Percentiles rank a stretch among this genome's conserved stretches.
Conservation (phyloP, 1,284 basidiomycete species). For the Neonothopanus nambi region DNA sequence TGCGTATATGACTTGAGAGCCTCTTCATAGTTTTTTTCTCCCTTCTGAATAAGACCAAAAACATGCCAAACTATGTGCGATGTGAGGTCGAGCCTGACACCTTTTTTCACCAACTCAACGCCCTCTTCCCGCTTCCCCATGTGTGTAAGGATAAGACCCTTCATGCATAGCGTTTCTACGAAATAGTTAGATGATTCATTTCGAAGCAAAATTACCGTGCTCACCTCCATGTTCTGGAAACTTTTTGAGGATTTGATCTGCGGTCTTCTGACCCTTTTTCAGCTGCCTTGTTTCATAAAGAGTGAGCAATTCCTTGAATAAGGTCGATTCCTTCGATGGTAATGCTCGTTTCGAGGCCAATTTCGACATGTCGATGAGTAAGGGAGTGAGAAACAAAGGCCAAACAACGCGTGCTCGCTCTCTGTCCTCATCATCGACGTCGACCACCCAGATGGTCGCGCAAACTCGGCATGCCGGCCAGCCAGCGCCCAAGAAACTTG, state of each 20-base stretch:
- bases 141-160: conserved; percentile 85
- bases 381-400: background rate
- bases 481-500: conserved; percentile 59
- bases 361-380: conserved; percentile 34
- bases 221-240: conserved; percentile 93
- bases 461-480: conserved; percentile 62
- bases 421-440: conserved; percentile 17
- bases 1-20: conserved; percentile 83
- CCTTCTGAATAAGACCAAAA: conserved; percentile 90
- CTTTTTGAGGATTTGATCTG: conserved; percentile 95
- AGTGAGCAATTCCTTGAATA: conserved; percentile 90
- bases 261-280: conserved; percentile 89
- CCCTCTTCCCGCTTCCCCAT: conserved; percentile 86
- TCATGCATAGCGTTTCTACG: conserved; percentile 91
- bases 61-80: conserved; percentile 99
- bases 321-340: conserved; percentile 80
- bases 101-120: conserved; percentile 84
- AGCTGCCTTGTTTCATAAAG: conserved; percentile 91
- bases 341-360: conserved; percentile 40
- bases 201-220: conserved; percentile 20
- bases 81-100: conserved; percentile 84
- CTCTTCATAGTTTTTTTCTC: conserved; percentile 89
- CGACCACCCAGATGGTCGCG: conserved; percentile 56
- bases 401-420: conserved; percentile 3
- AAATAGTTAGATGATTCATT: conserved; percentile 7